phyloP scores from a whole-genome alignment of 2,329 filamentous ascomycete species.

The Cercospora zeae-maydis region DNA sequence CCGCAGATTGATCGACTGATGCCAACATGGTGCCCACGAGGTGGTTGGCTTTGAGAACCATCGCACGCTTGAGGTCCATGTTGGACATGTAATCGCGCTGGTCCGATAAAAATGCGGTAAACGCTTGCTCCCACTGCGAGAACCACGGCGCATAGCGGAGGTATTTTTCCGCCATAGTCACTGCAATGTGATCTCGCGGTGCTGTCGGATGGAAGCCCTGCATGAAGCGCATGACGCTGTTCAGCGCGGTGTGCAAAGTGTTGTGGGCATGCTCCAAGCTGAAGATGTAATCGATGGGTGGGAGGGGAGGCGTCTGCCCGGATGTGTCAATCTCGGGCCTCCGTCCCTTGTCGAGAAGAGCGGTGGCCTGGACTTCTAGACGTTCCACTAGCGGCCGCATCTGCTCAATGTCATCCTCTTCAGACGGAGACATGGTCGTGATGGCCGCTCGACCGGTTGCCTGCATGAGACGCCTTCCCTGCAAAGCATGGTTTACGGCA shows the following conservation, averaged over 20 bases:
- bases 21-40: conserved; percentile 35
- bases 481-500: conserved; percentile 35
- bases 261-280: conserved; percentile 35
- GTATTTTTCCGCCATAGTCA: conserved; percentile 33
- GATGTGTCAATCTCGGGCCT: conserved; percentile 31
- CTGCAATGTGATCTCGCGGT: conserved; percentile 31
- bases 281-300: conserved; percentile 30
- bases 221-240: conserved; percentile 36
- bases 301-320: conserved; percentile 28
- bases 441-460: conserved; percentile 23
- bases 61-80: conserved; percentile 34
- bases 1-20: conserved; percentile 33
- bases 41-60: conserved; percentile 38
- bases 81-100: conserved; percentile 29
- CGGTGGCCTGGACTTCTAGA: conserved; percentile 34
- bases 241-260: conserved; percentile 33
- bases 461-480: conserved; percentile 32
- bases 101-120: conserved; percentile 29
- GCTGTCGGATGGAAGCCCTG: conserved; percentile 32
- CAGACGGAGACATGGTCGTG: conserved; percentile 24
- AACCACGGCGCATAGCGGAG: conserved; percentile 35
- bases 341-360: conserved; percentile 32
- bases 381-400: conserved; percentile 34
- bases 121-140: conserved; percentile 31
- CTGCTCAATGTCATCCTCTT: conserved; percentile 34